Conservation (phyloP, 805 yeast genomes). For the Hanseniaspora lindneri region DNA sequence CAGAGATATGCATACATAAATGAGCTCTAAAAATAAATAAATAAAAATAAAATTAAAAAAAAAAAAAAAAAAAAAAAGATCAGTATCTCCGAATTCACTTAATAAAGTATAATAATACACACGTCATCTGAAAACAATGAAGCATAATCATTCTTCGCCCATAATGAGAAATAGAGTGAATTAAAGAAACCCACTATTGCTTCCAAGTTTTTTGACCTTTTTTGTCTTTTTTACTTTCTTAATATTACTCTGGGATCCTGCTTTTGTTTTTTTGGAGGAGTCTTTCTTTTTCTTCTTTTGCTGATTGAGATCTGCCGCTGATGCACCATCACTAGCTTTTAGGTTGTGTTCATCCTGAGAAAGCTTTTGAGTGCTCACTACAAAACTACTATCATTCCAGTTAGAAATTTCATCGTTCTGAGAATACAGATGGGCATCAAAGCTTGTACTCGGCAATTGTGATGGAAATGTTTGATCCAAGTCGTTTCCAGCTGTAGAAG, state of each 20-base stretch:
- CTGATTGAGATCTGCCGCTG: no score
- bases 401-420: background rate
- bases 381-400: background rate
- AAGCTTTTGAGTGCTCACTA: background rate
- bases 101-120: background rate
- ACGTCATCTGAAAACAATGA: no score
- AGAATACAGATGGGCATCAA: background rate
- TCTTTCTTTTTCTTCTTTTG: background rate
- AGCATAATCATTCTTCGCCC: no score
- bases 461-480: no score
- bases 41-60: no score
- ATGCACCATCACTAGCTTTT: no score
- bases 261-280: background rate
- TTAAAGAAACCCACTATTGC: conserved; percentile 11
- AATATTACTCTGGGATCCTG: background rate
- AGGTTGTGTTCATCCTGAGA: background rate
- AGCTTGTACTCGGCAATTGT: background rate
- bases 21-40: no score
- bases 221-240: conserved; percentile 2
- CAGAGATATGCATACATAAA: no score
- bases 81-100: no score
- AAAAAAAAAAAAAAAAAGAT: no score
- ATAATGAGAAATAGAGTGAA: no score
- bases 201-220: background rate
- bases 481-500: no score